Evolutionary conservation across 352 stramenopile species (phyloP).

Genomic region (Globisporangium emineosum): DNA sequence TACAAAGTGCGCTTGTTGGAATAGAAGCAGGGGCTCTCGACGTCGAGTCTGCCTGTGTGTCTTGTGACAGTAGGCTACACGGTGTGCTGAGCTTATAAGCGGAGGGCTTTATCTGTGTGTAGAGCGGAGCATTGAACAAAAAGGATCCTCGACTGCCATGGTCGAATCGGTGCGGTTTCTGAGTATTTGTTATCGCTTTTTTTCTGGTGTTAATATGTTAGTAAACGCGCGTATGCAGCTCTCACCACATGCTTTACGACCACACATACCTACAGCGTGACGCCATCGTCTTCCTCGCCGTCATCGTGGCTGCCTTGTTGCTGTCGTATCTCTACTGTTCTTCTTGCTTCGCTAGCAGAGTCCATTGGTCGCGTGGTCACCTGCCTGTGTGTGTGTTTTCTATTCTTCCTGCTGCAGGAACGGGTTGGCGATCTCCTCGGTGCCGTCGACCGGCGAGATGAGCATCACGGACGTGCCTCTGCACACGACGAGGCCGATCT

Average conservation of each 20-base stretch:
- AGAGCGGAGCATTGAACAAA: too few relatives aligned
- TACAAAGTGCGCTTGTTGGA: slow-evolving; percentile 85
- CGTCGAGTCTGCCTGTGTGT: slow-evolving; percentile 9
- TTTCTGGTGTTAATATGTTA: neutral
- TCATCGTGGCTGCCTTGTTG: neutral
- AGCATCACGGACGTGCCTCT: slow-evolving; percentile 91
- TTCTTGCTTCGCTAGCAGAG: too few relatives aligned
- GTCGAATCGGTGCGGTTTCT: too few relatives aligned
- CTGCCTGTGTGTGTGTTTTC: neutral
- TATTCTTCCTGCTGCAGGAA: slow-evolving; percentile 87
- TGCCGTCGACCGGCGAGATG: slow-evolving; percentile 89
- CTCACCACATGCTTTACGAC: neutral
- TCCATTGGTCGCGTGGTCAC: neutral
- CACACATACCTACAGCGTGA: neutral
- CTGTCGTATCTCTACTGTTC: neutral
- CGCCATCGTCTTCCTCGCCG: neutral
- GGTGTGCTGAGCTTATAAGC: too few relatives aligned
- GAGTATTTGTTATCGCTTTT: neutral
- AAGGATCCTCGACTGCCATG: neutral
- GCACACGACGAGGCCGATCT: slow-evolving; percentile 93
- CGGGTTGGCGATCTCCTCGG: slow-evolving; percentile 90
- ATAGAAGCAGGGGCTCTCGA: slow-evolving; percentile 1
- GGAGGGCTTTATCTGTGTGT: too few relatives aligned
- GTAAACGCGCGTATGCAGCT: neutral
- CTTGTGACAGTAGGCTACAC: too few relatives aligned